A percentile compares a stretch with the other conserved stretches of the same genome.
phyloP scores from a whole-genome alignment of 345 rosid species.

The Chamaenerion angustifolium region DNA sequence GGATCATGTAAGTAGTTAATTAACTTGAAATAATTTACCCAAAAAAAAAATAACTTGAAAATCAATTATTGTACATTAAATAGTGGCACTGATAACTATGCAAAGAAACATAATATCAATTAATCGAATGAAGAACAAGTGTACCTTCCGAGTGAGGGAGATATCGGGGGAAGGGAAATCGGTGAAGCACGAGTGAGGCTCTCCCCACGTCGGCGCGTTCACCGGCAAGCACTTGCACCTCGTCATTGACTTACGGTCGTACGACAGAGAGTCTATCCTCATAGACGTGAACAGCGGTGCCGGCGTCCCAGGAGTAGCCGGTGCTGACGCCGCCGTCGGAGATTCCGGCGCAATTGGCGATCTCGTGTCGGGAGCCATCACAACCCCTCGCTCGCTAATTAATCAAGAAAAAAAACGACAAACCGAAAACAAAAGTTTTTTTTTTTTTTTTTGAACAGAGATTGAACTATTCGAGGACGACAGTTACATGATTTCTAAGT shows the following conservation, averaged over 20 bases:
- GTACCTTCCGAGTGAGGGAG: slow-evolving; percentile 91
- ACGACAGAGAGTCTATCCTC: slow-evolving; percentile 84
- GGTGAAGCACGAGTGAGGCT: slow-evolving; percentile 58
- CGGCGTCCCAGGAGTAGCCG: slow-evolving; percentile 88
- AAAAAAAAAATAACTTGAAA: too few species aligned
- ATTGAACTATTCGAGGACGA: not conserved
- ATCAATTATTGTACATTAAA: too few species aligned
- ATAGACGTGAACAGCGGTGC: slow-evolving; percentile 62
- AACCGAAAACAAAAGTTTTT: not conserved
- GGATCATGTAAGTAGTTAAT: too few species aligned
- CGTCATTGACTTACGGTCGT: slow-evolving; percentile 75
- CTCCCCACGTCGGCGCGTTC: slow-evolving; percentile 53
- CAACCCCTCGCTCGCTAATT: too few species aligned
- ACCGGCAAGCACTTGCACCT: slow-evolving; percentile 90
- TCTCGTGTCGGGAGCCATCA: too few species aligned
- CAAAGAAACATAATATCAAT: too few species aligned
- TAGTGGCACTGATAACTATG: too few species aligned
- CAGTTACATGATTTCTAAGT: slow-evolving; percentile 44
- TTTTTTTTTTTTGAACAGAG: slow-evolving; percentile 7
- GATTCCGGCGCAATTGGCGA: slow-evolving; percentile 23
- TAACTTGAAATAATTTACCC: too few species aligned
- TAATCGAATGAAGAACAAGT: too few species aligned
- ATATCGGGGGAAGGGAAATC: slow-evolving; percentile 56
- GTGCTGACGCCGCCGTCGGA: slow-evolving; percentile 56
- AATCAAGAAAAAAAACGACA: not conserved